These are phyloP conservation scores for Solanum stenotomum DNA, from an alignment of 257 asterid species.

Conservation along the genomic window DNA sequence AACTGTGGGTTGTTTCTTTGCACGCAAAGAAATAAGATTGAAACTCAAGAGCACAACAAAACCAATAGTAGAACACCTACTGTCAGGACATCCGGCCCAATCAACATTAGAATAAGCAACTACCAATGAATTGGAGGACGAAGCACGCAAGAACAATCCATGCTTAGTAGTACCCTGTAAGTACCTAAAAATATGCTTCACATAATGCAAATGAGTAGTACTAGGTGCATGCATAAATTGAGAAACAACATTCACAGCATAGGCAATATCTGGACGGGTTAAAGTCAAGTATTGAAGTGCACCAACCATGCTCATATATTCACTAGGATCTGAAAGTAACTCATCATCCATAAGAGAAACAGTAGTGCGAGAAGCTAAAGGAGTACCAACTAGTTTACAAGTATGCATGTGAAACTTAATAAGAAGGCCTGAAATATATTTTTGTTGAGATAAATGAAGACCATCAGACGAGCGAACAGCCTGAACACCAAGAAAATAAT, in stretches of 20 bases:
- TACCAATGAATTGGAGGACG: neutral
- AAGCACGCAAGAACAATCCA: neutral
- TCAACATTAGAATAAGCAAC: neutral
- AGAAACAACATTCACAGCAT: neutral
- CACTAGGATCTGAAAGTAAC: no score
- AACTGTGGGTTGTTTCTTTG: neutral
- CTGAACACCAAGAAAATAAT: no score
- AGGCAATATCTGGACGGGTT: neutral
- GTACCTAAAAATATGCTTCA: neutral
- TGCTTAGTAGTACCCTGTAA: neutral
- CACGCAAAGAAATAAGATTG: neutral
- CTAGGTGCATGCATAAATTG: neutral
- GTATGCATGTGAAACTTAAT: no score
- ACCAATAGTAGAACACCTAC: rapidly evolving
- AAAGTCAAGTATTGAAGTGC: neutral
- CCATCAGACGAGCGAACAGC: no score
- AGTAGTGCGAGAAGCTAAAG: no score
- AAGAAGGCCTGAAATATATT: no score
- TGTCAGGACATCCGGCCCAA: neutral
- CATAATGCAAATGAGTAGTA: neutral
- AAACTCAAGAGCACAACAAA: neutral
- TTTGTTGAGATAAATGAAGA: no score
- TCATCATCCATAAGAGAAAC: no score
- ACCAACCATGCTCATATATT: no score
- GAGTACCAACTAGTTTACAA: no score